A percentile compares a stretch with the other conserved stretches of the same genome.
Evolutionary conservation across 2,329 filamentous ascomycete genomes (phyloP).

Genomic region (Aplosporella prunicola): DNA sequence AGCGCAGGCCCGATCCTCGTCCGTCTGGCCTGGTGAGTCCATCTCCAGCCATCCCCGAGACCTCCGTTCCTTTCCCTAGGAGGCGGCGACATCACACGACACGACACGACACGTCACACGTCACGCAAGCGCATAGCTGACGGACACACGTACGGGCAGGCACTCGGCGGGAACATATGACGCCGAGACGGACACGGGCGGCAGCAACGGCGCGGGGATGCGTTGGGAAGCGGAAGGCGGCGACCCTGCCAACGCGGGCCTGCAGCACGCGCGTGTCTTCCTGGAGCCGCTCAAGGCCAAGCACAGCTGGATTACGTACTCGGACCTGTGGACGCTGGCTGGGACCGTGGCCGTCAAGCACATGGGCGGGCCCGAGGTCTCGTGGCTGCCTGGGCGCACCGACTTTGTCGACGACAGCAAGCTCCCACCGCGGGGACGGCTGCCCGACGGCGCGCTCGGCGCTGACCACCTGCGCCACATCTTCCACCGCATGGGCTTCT

Average conservation of each 20-base stretch:
- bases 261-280: conserved; percentile 54
- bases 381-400: conserved; percentile 50
- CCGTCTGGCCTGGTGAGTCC: conserved; percentile 50
- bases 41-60: too few species aligned
- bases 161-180: conserved; percentile 57
- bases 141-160: too few species aligned
- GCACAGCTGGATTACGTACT: conserved; percentile 56
- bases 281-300: conserved; percentile 52
- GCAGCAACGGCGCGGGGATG: conserved; percentile 57
- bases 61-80: too few species aligned
- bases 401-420: conserved; percentile 54
- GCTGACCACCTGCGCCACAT: conserved; percentile 46
- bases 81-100: too few species aligned
- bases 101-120: too few species aligned
- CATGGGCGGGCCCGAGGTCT: conserved; percentile 50
- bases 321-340: conserved; percentile 56
- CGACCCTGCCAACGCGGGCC: conserved; percentile 55
- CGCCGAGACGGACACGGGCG: conserved; percentile 49
- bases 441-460: conserved; percentile 47
- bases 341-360: conserved; percentile 49
- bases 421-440: conserved; percentile 47
- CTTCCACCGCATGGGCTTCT: conserved; percentile 53
- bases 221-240: conserved; percentile 55
- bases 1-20: conserved; percentile 55
- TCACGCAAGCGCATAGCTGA: too few species aligned